phyloP scores from a whole-genome alignment of 257 asterid species.

The Rauvolfia tetraphylla region DNA sequence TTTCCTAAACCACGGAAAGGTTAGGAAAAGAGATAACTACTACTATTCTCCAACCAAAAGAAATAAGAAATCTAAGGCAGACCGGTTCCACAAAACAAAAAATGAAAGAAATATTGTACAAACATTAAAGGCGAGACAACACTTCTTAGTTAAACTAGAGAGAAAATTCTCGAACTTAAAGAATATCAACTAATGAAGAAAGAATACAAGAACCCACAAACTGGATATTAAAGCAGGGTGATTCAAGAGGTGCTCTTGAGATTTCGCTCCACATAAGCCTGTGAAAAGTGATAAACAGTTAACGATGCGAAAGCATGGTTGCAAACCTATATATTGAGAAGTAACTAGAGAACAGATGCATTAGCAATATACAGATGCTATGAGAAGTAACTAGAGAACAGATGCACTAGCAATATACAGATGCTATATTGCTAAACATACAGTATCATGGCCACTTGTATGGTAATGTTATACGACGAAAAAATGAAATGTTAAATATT shows the following conservation, averaged over 20 bases:
- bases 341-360: background rate
- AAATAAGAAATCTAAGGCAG: background rate
- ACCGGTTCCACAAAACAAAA: background rate
- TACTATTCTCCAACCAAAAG: background rate
- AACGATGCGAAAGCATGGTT: background rate
- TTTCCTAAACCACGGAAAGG: background rate
- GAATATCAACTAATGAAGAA: background rate
- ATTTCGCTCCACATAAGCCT: conserved; percentile 74
- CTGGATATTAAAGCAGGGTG: background rate
- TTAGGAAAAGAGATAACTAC: too few relatives aligned
- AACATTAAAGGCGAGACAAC: background rate
- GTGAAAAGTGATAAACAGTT: conserved; percentile 24
- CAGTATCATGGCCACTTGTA: too few relatives aligned
- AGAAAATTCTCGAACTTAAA: background rate
- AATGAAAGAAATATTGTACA: background rate
- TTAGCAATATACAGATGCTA: too few relatives aligned
- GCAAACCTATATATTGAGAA: background rate
- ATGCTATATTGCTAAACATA: too few relatives aligned
- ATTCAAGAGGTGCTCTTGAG: conserved; percentile 50
- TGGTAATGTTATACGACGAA: background rate
- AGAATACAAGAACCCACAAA: background rate
- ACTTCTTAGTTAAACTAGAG: background rate
- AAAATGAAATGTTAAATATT: too few relatives aligned
- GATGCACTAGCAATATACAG: background rate
- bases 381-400: too few relatives aligned